Conservation (phyloP, 78 protist genomes). For the Dictyostelium purpureum region DNA sequence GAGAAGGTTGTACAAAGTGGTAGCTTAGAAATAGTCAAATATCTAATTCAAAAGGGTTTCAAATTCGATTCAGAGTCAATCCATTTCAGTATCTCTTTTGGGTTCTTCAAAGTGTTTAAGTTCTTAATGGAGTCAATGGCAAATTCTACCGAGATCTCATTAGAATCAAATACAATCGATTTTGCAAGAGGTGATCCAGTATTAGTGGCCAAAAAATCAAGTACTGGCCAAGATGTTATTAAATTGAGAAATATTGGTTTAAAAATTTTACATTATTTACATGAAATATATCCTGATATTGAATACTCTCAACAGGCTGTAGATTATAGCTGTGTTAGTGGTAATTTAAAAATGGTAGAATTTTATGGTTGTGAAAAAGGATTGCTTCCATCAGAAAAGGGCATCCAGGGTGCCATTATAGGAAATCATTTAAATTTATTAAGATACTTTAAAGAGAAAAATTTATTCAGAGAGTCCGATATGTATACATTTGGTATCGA, state of each 20-base stretch:
- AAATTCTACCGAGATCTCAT: neutral
- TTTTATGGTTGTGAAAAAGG: neutral
- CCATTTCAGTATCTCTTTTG: neutral
- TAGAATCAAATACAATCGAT: neutral
- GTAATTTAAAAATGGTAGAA: neutral
- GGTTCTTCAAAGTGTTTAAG: neutral
- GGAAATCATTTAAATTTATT: neutral
- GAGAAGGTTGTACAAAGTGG: neutral
- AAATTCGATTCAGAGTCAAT: neutral
- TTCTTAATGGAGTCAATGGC: neutral
- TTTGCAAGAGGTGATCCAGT: neutral
- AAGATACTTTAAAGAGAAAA: neutral
- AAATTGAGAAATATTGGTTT: neutral
- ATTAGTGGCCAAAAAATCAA: neutral
- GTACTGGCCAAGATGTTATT: neutral
- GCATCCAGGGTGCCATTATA: neutral
- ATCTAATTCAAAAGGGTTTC: neutral
- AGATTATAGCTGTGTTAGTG: neutral
- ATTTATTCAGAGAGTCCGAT: no score
- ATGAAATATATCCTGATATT: neutral
- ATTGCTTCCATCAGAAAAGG: neutral
- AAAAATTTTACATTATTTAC: neutral
- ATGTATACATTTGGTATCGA: constrained; percentile 1
- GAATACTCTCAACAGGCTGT: neutral
- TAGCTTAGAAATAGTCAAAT: neutral